phyloP scores from a whole-genome alignment of 345 rosid genomes.

The Arabis alpina region DNA sequence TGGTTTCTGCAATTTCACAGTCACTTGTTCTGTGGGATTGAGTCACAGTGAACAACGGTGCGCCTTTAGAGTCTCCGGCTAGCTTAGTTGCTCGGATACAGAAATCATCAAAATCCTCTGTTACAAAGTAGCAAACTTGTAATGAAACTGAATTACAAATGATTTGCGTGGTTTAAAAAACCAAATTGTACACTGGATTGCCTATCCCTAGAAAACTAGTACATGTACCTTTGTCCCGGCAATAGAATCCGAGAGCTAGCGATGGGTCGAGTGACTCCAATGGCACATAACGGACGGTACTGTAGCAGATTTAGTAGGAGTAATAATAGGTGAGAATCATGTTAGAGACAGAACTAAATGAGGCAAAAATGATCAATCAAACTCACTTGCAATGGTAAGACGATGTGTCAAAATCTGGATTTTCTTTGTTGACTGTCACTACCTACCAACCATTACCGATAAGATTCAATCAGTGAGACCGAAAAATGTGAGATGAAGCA shows the following conservation, averaged over 20 bases:
- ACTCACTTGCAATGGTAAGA: constrained; percentile 86
- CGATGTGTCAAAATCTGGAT: constrained; percentile 67
- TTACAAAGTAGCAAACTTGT: constrained; percentile 20
- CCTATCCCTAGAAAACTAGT: constrained; percentile 12
- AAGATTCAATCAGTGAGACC: constrained; percentile 28
- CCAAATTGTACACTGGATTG: neutral
- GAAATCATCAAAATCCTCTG: constrained; percentile 84
- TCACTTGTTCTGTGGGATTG: constrained; percentile 38
- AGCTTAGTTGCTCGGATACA: constrained; percentile 76
- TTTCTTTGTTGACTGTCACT: constrained; percentile 56
- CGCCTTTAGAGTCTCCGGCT: constrained; percentile 81
- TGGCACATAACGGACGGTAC: constrained; percentile 63
- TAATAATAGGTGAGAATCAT: neutral
- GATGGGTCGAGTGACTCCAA: constrained; percentile 86
- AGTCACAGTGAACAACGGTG: constrained; percentile 74
- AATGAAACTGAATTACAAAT: neutral
- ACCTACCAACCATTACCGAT: constrained; percentile 51
- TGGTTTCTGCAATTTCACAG: constrained; percentile 39
- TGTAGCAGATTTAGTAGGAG: constrained; percentile 41
- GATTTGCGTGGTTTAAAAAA: neutral
- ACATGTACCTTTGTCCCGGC: constrained; percentile 78
- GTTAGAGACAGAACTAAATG: constrained; percentile 12
- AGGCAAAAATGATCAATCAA: constrained; percentile 20
- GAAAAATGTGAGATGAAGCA: constrained; percentile 16
- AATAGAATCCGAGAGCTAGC: constrained; percentile 86